Percentiles rank a stretch among this genome's conserved stretches.
phyloP scores from a whole-genome alignment of 345 rosid genomes.

The Heritiera fomes region DNA sequence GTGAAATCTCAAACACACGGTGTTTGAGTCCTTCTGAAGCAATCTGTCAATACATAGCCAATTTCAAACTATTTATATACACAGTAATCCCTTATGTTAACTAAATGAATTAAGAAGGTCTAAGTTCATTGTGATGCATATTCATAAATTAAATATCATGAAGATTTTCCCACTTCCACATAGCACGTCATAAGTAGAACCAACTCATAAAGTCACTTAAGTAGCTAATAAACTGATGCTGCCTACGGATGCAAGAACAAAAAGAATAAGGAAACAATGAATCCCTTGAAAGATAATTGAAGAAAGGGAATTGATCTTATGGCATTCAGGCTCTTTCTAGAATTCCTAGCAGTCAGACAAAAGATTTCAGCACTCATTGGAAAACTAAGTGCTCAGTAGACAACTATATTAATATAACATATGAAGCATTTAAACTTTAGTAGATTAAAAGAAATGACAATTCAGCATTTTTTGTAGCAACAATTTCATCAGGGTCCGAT shows the following conservation, averaged over 20 bases:
- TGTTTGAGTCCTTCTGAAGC: conserved; percentile 98
- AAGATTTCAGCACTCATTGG: too few species aligned
- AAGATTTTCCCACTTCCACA: not conserved
- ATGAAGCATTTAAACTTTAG: too few species aligned
- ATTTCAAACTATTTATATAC: not conserved
- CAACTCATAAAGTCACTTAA: not conserved
- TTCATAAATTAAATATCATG: too few species aligned
- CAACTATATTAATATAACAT: not conserved
- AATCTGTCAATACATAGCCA: conserved; percentile 46
- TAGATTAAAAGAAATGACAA: too few species aligned
- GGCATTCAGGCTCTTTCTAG: not conserved
- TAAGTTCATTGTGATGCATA: not conserved
- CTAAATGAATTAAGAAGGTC: not conserved
- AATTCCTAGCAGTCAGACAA: not conserved
- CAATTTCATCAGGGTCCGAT: not conserved
- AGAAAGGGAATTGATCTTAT: not conserved
- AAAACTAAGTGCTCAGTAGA: not conserved
- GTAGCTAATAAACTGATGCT: not conserved
- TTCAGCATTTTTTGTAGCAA: not conserved
- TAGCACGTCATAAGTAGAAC: not conserved
- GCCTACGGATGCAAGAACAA: not conserved
- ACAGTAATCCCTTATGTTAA: not conserved
- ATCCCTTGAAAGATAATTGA: not conserved
- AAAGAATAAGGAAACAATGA: not conserved
- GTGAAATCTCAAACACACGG: conserved; percentile 82